Conservation (phyloP, 306 rosid genomes). For the Vachellia collinsii region DNA sequence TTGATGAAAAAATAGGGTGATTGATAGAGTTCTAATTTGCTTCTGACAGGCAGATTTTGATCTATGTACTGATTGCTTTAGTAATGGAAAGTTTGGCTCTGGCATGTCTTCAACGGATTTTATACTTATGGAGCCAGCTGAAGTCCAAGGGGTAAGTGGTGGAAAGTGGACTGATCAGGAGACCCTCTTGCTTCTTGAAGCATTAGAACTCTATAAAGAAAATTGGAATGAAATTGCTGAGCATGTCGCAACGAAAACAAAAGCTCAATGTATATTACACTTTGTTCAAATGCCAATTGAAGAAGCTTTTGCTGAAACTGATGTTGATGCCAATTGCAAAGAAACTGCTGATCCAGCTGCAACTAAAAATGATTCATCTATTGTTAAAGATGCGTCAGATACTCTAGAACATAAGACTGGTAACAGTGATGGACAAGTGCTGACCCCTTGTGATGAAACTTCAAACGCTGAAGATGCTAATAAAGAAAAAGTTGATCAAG, state of each 20-base stretch:
- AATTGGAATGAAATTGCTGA: conserved; percentile 89
- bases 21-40: conserved; percentile 27
- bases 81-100: conserved; percentile 71
- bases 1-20: conserved; percentile 7
- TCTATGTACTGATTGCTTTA: conserved; percentile 77
- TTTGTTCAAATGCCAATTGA: conserved; percentile 88
- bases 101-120: conserved; percentile 76
- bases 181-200: conserved; percentile 87
- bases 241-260: conserved; percentile 86
- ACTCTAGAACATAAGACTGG: conserved; percentile 41
- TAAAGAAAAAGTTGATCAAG: conserved; percentile 43
- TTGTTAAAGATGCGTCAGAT: conserved; percentile 51
- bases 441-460: conserved; percentile 45
- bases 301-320: conserved; percentile 64
- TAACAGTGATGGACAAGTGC: conserved; percentile 47
- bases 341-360: conserved; percentile 53
- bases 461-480: conserved; percentile 48
- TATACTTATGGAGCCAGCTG: conserved; percentile 84
- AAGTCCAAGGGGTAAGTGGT: conserved; percentile 67
- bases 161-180: conserved; percentile 93
- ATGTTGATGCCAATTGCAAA: conserved; percentile 48
- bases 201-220: conserved; percentile 78
- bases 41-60: conserved; percentile 81
- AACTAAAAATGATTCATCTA: conserved; percentile 50
- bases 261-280: conserved; percentile 82